A percentile compares a stretch with the other conserved stretches of the same genome.
phyloP scores from a whole-genome alignment of 129 eudicot genomes.

The Flaveria brownii region DNA sequence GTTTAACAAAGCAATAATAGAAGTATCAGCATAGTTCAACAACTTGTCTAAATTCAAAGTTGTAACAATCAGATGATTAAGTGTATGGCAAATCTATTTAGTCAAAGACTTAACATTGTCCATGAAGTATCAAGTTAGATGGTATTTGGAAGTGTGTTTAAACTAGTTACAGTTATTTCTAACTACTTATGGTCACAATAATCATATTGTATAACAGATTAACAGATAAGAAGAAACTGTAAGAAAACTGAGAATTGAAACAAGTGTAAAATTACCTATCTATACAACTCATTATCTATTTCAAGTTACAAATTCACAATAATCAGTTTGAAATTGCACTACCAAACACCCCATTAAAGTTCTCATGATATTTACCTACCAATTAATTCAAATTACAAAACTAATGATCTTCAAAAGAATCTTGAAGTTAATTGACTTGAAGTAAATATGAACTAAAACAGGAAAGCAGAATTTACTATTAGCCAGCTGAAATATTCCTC shows the following conservation, averaged over 20 bases:
- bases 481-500: constrained; percentile 19
- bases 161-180: background rate
- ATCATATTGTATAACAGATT: constrained; percentile 10
- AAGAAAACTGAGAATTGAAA: background rate
- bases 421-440: constrained; percentile 6
- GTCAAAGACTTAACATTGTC: background rate
- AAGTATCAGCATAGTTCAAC: background rate
- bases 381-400: constrained; percentile 5
- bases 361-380: background rate
- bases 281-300: background rate
- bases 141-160: background rate
- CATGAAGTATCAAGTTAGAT: background rate
- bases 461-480: background rate
- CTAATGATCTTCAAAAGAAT: background rate
- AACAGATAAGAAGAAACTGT: background rate
- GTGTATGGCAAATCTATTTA: background rate
- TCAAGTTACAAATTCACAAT: background rate
- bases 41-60: background rate
- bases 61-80: background rate
- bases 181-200: background rate
- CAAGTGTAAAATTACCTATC: background rate
- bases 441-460: constrained; percentile 20
- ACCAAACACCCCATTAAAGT: background rate
- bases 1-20: background rate
- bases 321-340: background rate